Evolutionary conservation across 306 rosid genomes (phyloP).

Genomic region (Neltuma alba): DNA sequence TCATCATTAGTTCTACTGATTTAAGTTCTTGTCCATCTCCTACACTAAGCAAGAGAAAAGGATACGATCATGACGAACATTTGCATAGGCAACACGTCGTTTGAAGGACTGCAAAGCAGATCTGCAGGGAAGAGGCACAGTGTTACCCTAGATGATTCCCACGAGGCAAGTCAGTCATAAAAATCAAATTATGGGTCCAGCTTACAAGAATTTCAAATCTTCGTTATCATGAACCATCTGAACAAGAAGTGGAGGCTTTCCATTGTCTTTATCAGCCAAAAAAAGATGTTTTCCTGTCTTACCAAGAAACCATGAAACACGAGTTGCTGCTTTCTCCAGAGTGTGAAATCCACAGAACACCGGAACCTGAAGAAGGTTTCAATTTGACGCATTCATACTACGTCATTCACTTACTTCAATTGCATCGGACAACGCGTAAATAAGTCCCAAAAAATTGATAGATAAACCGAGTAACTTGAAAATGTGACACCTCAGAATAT

Average conservation of each 20-base stretch:
- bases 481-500: not conserved
- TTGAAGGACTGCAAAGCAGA: constrained; percentile 86
- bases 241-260: constrained; percentile 84
- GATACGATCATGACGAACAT: constrained; percentile 81
- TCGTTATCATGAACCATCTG: constrained; percentile 74
- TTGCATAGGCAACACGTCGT: constrained; percentile 83
- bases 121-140: constrained; percentile 46
- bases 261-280: constrained; percentile 60
- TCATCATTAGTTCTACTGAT: not conserved
- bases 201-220: constrained; percentile 81
- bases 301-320: constrained; percentile 61
- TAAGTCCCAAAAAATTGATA: not conserved
- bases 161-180: not conserved
- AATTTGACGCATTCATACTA: not conserved
- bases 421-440: not conserved
- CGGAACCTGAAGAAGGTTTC: constrained; percentile 59
- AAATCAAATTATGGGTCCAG: constrained; percentile 32
- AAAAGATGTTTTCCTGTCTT: constrained; percentile 81
- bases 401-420: not conserved
- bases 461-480: not conserved
- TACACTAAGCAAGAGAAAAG: constrained; percentile 31
- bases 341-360: constrained; percentile 66
- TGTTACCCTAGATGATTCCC: constrained; percentile 16
- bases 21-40: not conserved
- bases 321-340: constrained; percentile 68